Percentiles rank a stretch among this genome's conserved stretches.
Conservation (phyloP, 306 rosid genomes). For the Citrullus amarus region DNA sequence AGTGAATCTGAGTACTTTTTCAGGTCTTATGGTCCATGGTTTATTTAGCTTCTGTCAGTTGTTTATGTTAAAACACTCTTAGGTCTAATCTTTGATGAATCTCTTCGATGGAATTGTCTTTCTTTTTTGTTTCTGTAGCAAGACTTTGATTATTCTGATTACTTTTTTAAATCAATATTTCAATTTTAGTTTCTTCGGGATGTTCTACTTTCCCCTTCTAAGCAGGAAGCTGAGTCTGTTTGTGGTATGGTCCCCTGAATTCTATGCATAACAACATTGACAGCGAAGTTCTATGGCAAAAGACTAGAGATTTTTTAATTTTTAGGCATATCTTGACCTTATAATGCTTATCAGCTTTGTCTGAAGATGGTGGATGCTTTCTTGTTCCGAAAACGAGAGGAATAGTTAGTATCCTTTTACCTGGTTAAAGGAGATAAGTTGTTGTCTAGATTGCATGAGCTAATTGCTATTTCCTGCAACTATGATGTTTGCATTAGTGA, state of each 20-base stretch:
- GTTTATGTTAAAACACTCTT: not conserved
- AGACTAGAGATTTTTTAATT: not conserved
- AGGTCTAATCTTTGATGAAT: slow-evolving; percentile 1
- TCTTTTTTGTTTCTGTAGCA: slow-evolving; percentile 15
- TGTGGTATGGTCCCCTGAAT: not conserved
- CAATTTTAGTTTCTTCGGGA: slow-evolving; percentile 15
- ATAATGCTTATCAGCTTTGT: not conserved
- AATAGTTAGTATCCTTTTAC: not conserved
- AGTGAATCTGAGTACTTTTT: slow-evolving; percentile 23
- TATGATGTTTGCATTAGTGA: not conserved
- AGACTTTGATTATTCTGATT: slow-evolving; percentile 18
- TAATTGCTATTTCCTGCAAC: slow-evolving; percentile 3
- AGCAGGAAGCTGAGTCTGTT: not conserved
- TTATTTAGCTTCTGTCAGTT: slow-evolving; percentile 21
- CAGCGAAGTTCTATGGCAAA: not conserved
- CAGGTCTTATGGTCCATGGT: slow-evolving; percentile 31
- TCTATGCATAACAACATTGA: not conserved
- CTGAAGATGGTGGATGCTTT: not conserved
- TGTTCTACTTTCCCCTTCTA: not conserved
- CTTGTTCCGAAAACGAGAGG: not conserved
- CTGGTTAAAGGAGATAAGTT: not conserved
- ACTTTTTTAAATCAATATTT: slow-evolving; percentile 10
- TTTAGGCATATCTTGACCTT: not conserved
- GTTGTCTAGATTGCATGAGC: not conserved
- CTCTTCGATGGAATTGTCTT: slow-evolving; percentile 19